Conservation (phyloP, 257 asterid species). For the Salvia splendens region DNA sequence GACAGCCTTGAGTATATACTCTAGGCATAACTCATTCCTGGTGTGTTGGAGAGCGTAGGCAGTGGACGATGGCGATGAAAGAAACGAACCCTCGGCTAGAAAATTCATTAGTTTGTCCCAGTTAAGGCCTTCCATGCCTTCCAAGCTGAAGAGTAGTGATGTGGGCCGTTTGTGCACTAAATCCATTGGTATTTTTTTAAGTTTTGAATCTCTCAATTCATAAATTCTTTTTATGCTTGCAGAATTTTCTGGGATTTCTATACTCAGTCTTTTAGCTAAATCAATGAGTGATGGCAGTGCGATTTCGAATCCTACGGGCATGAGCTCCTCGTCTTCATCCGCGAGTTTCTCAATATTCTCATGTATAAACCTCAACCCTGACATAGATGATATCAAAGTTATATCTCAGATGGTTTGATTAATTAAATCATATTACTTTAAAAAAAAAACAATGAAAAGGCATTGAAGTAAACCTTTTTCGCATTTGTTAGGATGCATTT, state of each 20-base stretch:
- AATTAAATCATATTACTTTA: too few relatives aligned
- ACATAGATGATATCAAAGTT: too few relatives aligned
- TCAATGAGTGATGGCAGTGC: conserved; percentile 70
- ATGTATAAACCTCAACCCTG: too few relatives aligned
- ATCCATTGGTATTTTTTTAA: conserved; percentile 65
- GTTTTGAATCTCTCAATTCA: conserved; percentile 50
- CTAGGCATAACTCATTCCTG: conserved; percentile 53
- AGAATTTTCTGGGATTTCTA: conserved; percentile 55
- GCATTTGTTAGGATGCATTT: conserved; percentile 46
- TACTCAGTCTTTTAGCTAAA: conserved; percentile 50
- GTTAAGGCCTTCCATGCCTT: conserved; percentile 63
- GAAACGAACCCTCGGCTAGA: conserved; percentile 65
- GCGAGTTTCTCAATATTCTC: conserved; percentile 54
- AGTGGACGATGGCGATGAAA: conserved; percentile 73
- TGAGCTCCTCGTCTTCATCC: conserved; percentile 64
- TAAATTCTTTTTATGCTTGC: conserved; percentile 53
- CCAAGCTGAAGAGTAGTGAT: conserved; percentile 67
- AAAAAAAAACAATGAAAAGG: too few relatives aligned
- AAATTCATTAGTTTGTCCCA: conserved; percentile 64
- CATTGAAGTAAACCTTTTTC: conserved; percentile 31
- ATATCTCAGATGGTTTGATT: too few relatives aligned
- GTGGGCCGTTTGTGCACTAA: conserved; percentile 62
- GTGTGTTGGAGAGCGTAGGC: conserved; percentile 69
- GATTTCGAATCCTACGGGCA: conserved; percentile 80
- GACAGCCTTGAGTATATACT: conserved; percentile 44